A percentile compares a stretch with the other conserved stretches of the same genome.
phyloP scores from a whole-genome alignment of 768 basidiomycete species.

The Pisolithus microcarpus region DNA sequence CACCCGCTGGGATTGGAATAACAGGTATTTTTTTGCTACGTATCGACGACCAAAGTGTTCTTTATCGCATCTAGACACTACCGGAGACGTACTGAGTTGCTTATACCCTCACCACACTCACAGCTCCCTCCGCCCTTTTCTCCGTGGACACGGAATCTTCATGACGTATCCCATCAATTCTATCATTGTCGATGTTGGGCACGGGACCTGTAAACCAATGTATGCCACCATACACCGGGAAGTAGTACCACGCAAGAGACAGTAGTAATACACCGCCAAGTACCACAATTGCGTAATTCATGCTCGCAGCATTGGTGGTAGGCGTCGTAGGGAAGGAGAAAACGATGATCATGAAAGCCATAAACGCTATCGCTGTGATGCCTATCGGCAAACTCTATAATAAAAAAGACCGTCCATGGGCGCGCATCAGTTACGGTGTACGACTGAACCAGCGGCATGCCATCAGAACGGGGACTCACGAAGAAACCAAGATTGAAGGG shows the following conservation, averaged over 20 bases:
- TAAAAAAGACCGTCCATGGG: background rate
- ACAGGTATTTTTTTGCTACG: no score
- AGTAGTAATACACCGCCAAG: constrained; percentile 51
- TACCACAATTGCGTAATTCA: constrained; percentile 74
- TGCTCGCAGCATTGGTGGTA: constrained; percentile 35
- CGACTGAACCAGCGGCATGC: no score
- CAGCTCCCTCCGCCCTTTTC: background rate
- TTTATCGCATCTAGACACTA: no score
- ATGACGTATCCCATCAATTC: background rate
- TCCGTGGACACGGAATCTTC: constrained; percentile 2
- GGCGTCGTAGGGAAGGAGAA: constrained; percentile 59
- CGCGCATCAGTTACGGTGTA: constrained; percentile 1
- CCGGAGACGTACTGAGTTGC: background rate
- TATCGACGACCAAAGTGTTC: no score
- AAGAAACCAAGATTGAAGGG: constrained; percentile 41
- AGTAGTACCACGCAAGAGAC: constrained; percentile 58
- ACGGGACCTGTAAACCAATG: constrained; percentile 70
- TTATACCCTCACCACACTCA: background rate
- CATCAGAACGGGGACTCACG: constrained; percentile 22
- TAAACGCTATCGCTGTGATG: constrained; percentile 49
- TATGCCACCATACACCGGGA: constrained; percentile 61
- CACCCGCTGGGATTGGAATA: no score
- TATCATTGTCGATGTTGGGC: constrained; percentile 29
- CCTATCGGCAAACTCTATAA: constrained; percentile 55
- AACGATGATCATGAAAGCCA: constrained; percentile 56